Evolutionary conservation across 2,329 filamentous ascomycete species (phyloP).

Genomic region (Colletotrichum eleusines): DNA sequence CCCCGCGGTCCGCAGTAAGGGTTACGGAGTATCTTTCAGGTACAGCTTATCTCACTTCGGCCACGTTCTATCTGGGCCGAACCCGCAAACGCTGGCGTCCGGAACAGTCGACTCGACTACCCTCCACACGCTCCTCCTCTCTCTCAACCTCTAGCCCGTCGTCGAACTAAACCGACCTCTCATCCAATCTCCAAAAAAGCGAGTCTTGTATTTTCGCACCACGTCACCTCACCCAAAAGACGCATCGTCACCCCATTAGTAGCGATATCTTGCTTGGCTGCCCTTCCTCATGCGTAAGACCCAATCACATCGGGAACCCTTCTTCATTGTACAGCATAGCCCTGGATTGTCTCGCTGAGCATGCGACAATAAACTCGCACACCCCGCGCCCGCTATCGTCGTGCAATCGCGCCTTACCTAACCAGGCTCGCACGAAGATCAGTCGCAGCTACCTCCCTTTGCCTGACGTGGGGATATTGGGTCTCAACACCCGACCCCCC

Average conservation of each 20-base stretch:
- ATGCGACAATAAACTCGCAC: conserved; percentile 32
- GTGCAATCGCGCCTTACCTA: conserved; percentile 36
- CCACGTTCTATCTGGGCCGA: conserved; percentile 2
- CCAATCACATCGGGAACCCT: background rate
- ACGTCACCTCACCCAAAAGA: conserved; percentile 6
- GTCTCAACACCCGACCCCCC: conserved; percentile 13
- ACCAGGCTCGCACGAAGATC: conserved; percentile 34
- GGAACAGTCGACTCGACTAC: conserved; percentile 13
- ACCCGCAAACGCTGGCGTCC: conserved; percentile 2
- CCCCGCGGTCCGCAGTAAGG: conserved; percentile 13
- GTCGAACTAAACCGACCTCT: conserved; percentile 35
- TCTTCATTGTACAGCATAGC: background rate
- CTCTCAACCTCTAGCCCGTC: conserved; percentile 23
- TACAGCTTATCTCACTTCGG: conserved; percentile 33
- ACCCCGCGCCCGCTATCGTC: conserved; percentile 32
- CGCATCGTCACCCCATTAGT: conserved; percentile 12
- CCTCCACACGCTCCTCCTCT: conserved; percentile 14
- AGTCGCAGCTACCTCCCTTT: conserved; percentile 22
- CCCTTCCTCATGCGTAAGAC: background rate
- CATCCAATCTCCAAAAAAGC: conserved; percentile 33
- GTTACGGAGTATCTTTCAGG: conserved; percentile 13
- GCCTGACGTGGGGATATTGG: conserved; percentile 36
- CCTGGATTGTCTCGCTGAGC: background rate
- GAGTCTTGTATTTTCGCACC: conserved; percentile 3
- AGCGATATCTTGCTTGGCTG: background rate